A percentile compares a stretch with the other conserved stretches of the same genome.
These are phyloP conservation scores for Austroboletus rostrupii DNA, from an alignment of 1,284 basidiomycete genomes.

Conservation along the genomic window DNA sequence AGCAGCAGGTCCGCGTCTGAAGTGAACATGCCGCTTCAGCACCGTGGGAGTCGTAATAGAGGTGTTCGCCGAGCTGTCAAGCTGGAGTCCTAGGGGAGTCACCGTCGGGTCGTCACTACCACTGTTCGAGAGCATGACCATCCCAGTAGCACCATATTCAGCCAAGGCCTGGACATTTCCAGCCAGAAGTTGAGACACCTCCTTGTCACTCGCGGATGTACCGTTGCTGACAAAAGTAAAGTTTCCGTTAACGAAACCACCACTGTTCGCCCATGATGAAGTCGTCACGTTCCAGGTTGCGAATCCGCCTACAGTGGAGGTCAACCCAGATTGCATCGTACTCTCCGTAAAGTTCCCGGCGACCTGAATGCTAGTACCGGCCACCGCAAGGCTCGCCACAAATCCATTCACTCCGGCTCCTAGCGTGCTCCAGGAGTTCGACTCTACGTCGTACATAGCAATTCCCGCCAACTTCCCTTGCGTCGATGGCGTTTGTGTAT, in stretches of 20 bases:
- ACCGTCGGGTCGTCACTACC: slow-evolving; percentile 47
- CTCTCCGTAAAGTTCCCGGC: slow-evolving; percentile 74
- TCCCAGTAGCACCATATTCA: slow-evolving; percentile 65
- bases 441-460: slow-evolving; percentile 71
- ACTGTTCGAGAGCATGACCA: slow-evolving; percentile 68
- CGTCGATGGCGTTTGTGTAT: slow-evolving; percentile 55
- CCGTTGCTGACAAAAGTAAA: slow-evolving; percentile 70
- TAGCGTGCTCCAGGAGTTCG: slow-evolving; percentile 69
- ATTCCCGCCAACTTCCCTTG: slow-evolving; percentile 59
- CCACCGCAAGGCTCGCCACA: slow-evolving; percentile 60
- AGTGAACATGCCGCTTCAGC: slow-evolving; percentile 37
- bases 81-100: slow-evolving; percentile 52
- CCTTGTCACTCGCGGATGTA: slow-evolving; percentile 38
- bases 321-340: slow-evolving; percentile 36
- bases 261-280: slow-evolving; percentile 66
- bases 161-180: slow-evolving; percentile 56
- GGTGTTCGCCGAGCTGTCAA: slow-evolving; percentile 37
- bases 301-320: slow-evolving; percentile 57
- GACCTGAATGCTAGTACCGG: slow-evolving; percentile 55
- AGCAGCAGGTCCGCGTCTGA: slow-evolving; percentile 33
- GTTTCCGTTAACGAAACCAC: slow-evolving; percentile 71
- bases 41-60: slow-evolving; percentile 27
- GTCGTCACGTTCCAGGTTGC: slow-evolving; percentile 73
- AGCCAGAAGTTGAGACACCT: slow-evolving; percentile 53
- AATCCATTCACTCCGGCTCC: slow-evolving; percentile 75